Conservation (phyloP, 257 asterid genomes). For the Nicotiana obtusifolia region DNA sequence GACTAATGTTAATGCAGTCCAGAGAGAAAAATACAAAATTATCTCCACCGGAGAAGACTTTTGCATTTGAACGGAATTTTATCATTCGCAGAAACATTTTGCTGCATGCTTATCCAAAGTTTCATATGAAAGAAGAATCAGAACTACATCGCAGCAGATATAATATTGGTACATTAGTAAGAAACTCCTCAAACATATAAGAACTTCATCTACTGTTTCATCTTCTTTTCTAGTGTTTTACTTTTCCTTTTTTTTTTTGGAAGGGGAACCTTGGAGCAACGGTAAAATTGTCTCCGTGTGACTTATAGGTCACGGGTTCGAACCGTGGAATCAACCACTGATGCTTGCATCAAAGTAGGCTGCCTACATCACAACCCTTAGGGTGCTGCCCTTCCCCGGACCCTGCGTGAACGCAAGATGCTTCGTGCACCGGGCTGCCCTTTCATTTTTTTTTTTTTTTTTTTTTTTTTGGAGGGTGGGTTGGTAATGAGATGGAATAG, state of each 20-base stretch:
- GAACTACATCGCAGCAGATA: background rate
- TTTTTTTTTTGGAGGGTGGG: background rate
- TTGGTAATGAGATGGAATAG: background rate
- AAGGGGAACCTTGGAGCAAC: background rate
- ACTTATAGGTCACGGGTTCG: too few relatives aligned
- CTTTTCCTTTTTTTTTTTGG: background rate
- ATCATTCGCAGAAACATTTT: background rate
- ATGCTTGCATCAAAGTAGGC: too few relatives aligned
- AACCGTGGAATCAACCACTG: too few relatives aligned
- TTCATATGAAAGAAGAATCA: background rate
- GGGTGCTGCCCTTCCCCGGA: too few relatives aligned
- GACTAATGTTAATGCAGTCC: background rate
- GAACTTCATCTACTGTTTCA: background rate
- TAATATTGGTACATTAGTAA: background rate
- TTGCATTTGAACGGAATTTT: background rate
- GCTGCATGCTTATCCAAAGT: background rate
- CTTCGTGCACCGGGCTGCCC: too few relatives aligned
- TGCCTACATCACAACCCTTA: too few relatives aligned
- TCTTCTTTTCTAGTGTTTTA: background rate
- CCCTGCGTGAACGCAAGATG: too few relatives aligned
- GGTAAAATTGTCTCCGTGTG: too few relatives aligned
- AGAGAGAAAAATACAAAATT: background rate
- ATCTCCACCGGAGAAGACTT: background rate
- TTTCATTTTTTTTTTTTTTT: too few relatives aligned
- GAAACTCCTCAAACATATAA: background rate